phyloP scores from a whole-genome alignment of 306 rosid species.

The Malus domestica region DNA sequence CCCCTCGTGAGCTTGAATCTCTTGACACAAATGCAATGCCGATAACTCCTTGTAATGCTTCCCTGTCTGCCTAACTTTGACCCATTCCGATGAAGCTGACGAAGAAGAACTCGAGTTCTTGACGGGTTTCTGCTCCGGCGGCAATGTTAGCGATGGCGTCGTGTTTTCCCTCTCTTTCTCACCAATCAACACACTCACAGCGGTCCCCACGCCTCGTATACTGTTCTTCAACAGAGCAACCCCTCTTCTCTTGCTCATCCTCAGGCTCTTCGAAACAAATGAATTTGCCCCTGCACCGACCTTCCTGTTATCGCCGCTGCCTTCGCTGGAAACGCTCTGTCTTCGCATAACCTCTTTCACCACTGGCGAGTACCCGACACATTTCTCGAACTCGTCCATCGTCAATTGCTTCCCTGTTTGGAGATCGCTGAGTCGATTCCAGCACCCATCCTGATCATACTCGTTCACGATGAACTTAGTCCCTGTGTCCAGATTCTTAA shows the following conservation, averaged over 20 bases:
- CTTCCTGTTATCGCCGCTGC: slow-evolving; percentile 29
- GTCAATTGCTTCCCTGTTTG: slow-evolving; percentile 79
- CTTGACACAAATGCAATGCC: slow-evolving; percentile 75
- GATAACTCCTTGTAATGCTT: slow-evolving; percentile 69
- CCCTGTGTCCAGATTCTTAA: slow-evolving; percentile 76
- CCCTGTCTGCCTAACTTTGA: slow-evolving; percentile 57
- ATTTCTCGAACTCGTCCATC: slow-evolving; percentile 72
- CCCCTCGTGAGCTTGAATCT: slow-evolving; percentile 89
- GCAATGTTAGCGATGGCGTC: neutral
- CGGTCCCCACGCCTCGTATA: slow-evolving; percentile 50
- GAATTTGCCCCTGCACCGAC: neutral
- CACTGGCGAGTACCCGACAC: slow-evolving; percentile 53
- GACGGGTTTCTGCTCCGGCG: slow-evolving; percentile 15
- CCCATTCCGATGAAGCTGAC: slow-evolving; percentile 41
- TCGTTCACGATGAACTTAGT: slow-evolving; percentile 77
- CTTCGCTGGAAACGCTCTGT: slow-evolving; percentile 11
- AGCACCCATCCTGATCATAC: slow-evolving; percentile 55
- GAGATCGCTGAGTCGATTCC: slow-evolving; percentile 71
- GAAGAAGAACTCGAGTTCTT: slow-evolving; percentile 24
- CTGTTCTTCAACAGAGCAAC: slow-evolving; percentile 60
- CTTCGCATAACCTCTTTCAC: slow-evolving; percentile 73
- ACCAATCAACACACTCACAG: slow-evolving; percentile 49
- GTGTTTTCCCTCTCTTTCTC: slow-evolving; percentile 45
- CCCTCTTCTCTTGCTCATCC: slow-evolving; percentile 63
- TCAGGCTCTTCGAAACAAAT: slow-evolving; percentile 47